Evolutionary conservation across 768 basidiomycete species (phyloP).

Genomic region (Leccinum aurantiacum): DNA sequence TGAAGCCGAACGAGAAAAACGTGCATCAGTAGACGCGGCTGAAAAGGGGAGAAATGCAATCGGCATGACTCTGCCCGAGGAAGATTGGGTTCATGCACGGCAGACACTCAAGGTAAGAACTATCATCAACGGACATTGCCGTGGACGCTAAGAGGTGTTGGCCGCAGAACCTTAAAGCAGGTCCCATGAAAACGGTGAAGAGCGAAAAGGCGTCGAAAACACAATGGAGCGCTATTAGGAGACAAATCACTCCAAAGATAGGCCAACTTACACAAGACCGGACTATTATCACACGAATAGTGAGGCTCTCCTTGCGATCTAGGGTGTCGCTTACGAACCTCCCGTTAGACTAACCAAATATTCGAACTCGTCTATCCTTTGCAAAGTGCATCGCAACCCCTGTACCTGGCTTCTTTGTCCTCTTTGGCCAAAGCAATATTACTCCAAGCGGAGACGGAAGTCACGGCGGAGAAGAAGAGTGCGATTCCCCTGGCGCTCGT

Average conservation of each 20-base stretch:
- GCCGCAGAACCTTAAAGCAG: conserved; percentile 58
- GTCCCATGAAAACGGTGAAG: conserved; percentile 66
- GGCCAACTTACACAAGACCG: conserved; percentile 81
- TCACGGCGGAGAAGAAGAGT: conserved; percentile 82
- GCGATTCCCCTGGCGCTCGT: conserved; percentile 83
- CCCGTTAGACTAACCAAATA: conserved; percentile 40
- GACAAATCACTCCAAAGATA: conserved; percentile 83
- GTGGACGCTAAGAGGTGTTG: conserved; percentile 23
- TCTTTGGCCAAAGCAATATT: conserved; percentile 88
- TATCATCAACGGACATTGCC: conserved; percentile 15
- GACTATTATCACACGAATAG: conserved; percentile 60
- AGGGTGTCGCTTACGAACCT: conserved; percentile 11
- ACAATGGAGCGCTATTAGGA: conserved; percentile 64
- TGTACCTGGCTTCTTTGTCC: conserved; percentile 78
- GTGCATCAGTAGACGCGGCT: conserved; percentile 39
- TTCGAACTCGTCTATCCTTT: conserved; percentile 40
- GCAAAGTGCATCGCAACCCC: conserved; percentile 29
- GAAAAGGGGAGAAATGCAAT: conserved; percentile 41
- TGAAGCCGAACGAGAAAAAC: conserved; percentile 35
- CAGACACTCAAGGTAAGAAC: conserved; percentile 49
- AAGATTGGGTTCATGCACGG: conserved; percentile 66
- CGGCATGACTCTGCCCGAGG: conserved; percentile 54
- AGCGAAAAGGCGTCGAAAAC: conserved; percentile 51
- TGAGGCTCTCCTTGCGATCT: conserved; percentile 37
- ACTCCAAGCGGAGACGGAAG: conserved; percentile 91